phyloP scores from a whole-genome alignment of 768 basidiomycete genomes.

The Tulasnella sp. region DNA sequence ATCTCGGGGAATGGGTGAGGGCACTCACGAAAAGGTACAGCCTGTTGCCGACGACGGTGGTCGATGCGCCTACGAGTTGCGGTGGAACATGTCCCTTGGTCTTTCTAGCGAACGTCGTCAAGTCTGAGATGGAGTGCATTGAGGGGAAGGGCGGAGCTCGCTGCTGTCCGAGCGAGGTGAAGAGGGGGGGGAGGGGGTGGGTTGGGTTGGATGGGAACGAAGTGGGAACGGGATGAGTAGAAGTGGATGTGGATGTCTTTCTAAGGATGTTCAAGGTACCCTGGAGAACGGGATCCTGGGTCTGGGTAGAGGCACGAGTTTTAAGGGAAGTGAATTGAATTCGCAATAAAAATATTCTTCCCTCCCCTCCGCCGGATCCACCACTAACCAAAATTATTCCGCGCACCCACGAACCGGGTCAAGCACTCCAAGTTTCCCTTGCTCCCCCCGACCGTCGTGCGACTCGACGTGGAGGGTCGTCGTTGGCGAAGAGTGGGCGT shows the following conservation, averaged over 20 bases:
- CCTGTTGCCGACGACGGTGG: conserved; percentile 82
- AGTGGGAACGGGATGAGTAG: neutral
- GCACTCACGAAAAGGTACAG: conserved; percentile 81
- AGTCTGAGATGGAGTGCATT: conserved; percentile 83
- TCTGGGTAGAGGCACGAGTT: conserved; percentile 12
- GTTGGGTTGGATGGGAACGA: neutral
- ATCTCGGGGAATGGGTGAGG: neutral
- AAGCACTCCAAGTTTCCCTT: neutral
- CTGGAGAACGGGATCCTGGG: neutral
- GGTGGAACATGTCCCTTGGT: conserved; percentile 84
- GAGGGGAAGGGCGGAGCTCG: neutral
- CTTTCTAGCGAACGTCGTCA: conserved; percentile 80
- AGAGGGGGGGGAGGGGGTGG: neutral
- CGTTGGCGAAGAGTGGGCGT: neutral
- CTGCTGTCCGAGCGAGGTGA: neutral
- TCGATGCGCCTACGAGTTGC: conserved; percentile 85
- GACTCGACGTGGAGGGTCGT: neutral
- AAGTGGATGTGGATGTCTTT: neutral
- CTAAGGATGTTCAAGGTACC: neutral
- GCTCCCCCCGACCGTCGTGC: neutral
- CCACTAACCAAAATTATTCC: conserved; percentile 1
- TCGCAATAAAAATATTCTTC: conserved; percentile 2
- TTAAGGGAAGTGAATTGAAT: conserved; percentile 11
- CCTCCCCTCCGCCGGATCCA: conserved; percentile 1
- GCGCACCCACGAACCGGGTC: neutral